These are phyloP conservation scores for Nepenthes gracilis DNA, from an alignment of 148 eudicot genomes.

Conservation along the genomic window DNA sequence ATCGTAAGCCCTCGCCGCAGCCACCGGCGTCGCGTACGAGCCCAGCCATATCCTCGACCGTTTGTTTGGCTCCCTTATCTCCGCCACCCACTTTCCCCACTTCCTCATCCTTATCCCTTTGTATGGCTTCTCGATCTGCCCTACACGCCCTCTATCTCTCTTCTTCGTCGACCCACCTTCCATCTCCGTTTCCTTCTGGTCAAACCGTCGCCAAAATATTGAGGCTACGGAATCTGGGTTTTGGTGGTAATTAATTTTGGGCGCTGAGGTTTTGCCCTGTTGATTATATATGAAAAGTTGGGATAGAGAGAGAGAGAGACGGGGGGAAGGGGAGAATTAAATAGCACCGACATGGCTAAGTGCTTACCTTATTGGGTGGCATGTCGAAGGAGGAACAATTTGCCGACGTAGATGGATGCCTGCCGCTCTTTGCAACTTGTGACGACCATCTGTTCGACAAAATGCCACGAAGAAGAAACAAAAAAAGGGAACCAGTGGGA, in stretches of 20 bases:
- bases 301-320: background rate
- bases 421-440: too few relatives aligned
- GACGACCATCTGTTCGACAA: too few relatives aligned
- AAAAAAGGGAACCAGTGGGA: too few relatives aligned
- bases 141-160: conserved; percentile 9
- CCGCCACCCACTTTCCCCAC: conserved; percentile 99
- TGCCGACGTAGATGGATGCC: too few relatives aligned
- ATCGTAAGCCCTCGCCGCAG: conserved; percentile 90
- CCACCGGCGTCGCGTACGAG: conserved; percentile 66
- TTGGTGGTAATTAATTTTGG: too few relatives aligned
- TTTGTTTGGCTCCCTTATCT: conserved; percentile 87
- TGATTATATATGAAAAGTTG: background rate
- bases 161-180: conserved; percentile 19
- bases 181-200: too few relatives aligned
- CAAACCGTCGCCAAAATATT: too few relatives aligned
- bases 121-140: conserved; percentile 48
- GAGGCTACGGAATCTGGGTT: too few relatives aligned
- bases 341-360: conserved; percentile 32
- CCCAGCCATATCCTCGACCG: conserved; percentile 87
- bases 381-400: background rate
- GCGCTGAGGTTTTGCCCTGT: background rate
- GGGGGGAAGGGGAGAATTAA: conserved; percentile 6
- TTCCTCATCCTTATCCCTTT: conserved; percentile 93
- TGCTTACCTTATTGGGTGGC: background rate
- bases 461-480: too few relatives aligned